Evolutionary conservation across 495 filamentous ascomycete species (phyloP).

Genomic region (Arthonia radiata): DNA sequence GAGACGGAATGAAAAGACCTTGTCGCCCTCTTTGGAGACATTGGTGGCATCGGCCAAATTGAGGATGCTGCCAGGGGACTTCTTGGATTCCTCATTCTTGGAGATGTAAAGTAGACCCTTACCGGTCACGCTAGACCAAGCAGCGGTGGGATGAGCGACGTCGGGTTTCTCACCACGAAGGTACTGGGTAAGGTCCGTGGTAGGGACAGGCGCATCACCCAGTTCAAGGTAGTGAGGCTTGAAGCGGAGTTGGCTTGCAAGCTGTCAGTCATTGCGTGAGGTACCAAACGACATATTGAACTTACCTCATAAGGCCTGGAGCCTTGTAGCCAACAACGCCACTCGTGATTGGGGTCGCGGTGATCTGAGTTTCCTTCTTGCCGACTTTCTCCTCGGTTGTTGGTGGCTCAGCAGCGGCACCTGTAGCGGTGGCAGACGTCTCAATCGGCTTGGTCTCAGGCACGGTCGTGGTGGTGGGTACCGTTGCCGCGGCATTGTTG

Average conservation of each 20-base stretch:
- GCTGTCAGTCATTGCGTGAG: constrained; percentile 6
- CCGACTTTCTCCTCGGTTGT: too few species aligned
- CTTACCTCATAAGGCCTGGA: constrained; percentile 79
- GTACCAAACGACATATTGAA: constrained; percentile 1
- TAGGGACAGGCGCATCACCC: constrained; percentile 50
- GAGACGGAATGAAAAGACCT: constrained; percentile 64
- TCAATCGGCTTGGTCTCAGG: too few species aligned
- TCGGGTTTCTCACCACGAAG: constrained; percentile 72
- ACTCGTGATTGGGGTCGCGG: constrained; percentile 45
- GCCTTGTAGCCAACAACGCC: constrained; percentile 70
- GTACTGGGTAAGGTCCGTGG: constrained; percentile 47
- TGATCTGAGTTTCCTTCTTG: too few species aligned
- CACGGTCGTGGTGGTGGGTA: too few species aligned
- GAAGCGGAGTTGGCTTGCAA: constrained; percentile 22
- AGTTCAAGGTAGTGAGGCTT: constrained; percentile 85
- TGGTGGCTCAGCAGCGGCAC: too few species aligned
- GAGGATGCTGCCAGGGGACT: constrained; percentile 52
- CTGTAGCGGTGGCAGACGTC: too few species aligned
- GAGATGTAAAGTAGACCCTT: constrained; percentile 86
- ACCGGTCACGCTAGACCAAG: constrained; percentile 80
- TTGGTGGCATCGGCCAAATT: constrained; percentile 70
- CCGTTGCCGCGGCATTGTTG: too few species aligned
- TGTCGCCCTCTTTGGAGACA: constrained; percentile 40
- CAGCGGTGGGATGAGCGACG: constrained; percentile 49
- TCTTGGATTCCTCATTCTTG: constrained; percentile 67